These are phyloP conservation scores for Trichoderma sp. DNA, from an alignment of 2,329 filamentous ascomycete species.

Conservation along the genomic window DNA sequence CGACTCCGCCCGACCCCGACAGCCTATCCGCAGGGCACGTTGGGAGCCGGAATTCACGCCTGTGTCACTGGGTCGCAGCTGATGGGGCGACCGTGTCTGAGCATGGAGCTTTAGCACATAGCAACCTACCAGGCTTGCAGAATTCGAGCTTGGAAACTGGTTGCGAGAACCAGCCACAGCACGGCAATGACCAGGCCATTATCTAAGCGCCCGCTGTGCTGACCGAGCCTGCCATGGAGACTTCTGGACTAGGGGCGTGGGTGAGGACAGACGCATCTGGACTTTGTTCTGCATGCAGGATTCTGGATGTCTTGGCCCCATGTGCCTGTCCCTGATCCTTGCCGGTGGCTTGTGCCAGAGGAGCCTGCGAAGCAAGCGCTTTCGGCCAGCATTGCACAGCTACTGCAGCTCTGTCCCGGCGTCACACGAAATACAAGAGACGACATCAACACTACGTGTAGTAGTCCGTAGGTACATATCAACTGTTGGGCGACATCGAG, in stretches of 20 bases:
- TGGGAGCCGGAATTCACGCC: background rate
- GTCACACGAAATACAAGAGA: background rate
- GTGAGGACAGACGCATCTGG: no score
- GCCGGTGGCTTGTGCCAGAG: background rate
- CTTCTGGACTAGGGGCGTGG: no score
- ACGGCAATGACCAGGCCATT: background rate
- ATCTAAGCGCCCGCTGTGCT: conserved; percentile 3
- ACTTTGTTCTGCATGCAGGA: background rate
- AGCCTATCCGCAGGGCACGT: conserved; percentile 25
- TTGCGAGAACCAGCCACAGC: no score
- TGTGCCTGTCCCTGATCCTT: background rate
- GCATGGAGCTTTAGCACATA: background rate
- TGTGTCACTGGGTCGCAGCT: conserved; percentile 17
- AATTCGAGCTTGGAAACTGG: no score
- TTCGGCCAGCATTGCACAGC: conserved; percentile 1
- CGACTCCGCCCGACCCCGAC: conserved; percentile 25
- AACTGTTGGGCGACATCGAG: background rate
- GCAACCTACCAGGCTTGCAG: background rate
- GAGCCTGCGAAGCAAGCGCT: background rate
- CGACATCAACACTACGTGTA: no score
- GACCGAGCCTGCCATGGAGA: no score
- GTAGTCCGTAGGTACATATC: background rate
- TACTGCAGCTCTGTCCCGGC: background rate
- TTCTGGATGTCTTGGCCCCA: background rate
- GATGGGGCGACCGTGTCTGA: background rate